Conservation (phyloP, 305 asterid genomes). For the Fraxinus sp. region DNA sequence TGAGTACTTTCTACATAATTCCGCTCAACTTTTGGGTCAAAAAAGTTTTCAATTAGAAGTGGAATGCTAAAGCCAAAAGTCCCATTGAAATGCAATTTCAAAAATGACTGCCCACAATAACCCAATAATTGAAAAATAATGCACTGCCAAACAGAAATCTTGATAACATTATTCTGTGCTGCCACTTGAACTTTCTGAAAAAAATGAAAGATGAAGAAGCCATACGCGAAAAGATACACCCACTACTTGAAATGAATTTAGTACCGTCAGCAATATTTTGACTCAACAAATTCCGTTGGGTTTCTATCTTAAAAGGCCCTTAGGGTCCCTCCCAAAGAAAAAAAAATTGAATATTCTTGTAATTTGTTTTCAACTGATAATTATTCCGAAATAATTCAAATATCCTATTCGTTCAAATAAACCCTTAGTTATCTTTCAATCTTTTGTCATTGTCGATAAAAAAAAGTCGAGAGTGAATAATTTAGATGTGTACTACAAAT, state of each 20-base stretch:
- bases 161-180: constrained; percentile 14
- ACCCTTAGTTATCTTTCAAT: no score
- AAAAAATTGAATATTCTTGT: neutral
- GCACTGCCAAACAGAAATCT: neutral
- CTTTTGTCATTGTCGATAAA: neutral
- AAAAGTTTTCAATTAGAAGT: constrained; percentile 6
- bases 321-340: neutral
- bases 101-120: neutral
- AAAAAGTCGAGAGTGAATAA: neutral
- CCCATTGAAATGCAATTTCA: constrained; percentile 4
- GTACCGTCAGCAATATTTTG: neutral
- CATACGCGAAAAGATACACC: neutral
- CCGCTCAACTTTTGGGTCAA: constrained; percentile 13
- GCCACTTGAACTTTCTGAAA: constrained; percentile 3
- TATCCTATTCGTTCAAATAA: no score
- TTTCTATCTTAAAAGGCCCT: neutral
- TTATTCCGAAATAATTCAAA: no score
- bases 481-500: neutral
- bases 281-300: neutral
- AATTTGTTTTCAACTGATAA: neutral
- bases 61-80: constrained; percentile 29
- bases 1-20: constrained; percentile 29
- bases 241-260: neutral
- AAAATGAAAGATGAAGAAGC: neutral
- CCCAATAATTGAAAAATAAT: neutral